Conservation (phyloP, 306 rosid genomes). For the Rosa persica region DNA sequence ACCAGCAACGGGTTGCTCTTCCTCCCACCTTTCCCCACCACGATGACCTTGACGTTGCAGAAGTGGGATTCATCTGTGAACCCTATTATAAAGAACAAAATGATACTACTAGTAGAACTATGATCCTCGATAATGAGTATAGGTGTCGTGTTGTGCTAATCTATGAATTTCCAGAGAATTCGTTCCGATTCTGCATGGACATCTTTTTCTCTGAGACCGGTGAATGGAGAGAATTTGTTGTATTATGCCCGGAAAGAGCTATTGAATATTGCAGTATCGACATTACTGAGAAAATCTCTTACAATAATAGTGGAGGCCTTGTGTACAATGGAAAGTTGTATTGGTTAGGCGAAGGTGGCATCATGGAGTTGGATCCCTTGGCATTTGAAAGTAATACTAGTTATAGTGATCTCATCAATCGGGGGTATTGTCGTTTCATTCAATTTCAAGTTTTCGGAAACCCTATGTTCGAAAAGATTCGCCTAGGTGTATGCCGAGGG, state of each 20-base stretch:
- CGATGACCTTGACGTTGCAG: background rate
- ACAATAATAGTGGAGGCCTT: background rate
- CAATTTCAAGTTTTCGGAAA: background rate
- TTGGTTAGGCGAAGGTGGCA: background rate
- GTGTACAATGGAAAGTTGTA: background rate
- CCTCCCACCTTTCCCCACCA: background rate
- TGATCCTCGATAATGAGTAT: background rate
- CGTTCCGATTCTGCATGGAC: background rate
- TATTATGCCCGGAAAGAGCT: background rate
- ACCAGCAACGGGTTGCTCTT: background rate
- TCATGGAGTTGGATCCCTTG: background rate
- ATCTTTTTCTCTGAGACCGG: background rate
- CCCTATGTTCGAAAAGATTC: background rate
- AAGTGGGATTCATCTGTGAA: background rate
- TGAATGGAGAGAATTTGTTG: background rate
- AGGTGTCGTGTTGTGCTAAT: background rate
- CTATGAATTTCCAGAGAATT: background rate
- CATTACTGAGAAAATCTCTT: background rate
- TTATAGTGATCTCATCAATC: background rate
- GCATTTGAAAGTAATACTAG: background rate
- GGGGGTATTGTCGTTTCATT: background rate
- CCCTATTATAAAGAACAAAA: background rate
- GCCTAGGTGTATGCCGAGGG: background rate
- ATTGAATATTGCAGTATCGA: background rate
- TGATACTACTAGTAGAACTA: background rate